Base-by-base conservation (phyloP, 306 rosid genomes). In the Comarum palustre region DNA sequence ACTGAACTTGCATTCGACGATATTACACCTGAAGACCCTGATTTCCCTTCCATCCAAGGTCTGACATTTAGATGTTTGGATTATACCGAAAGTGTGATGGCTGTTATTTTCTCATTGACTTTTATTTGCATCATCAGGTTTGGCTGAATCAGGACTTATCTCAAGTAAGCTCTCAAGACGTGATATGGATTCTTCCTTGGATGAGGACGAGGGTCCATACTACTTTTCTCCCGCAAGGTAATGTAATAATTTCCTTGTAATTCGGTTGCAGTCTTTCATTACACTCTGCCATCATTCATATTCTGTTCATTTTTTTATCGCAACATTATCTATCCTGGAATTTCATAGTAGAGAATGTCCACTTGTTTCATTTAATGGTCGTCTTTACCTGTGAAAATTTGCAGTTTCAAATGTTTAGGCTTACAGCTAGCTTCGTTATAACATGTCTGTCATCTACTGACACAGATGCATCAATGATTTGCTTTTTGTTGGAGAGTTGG, bases 101-200 rank as follows among this genome's bases (percentile, higher is more conserved):
- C 46, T 31, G 42, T 43, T n/a, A 17, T 71, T 39, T 27, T 11
- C 29, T 63, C 41, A 65, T 47, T 50, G 66, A 34, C 25, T 43
- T 65, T 77, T 70, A 50, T 58, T 52, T 74, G 54, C 48, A 74
- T 82, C 80, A 73, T 65, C 85, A 95, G 99, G 99, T 80, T 88
- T 95, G 89, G 99, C 99, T 65, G 99, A 95, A 87, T 96, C 97
- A 57, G 99, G 97, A 78, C 96, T 95, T 73, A 90, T 95, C 50
- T 91, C 88, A 73, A 95, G 99, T 87, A 95, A 79, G 86, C 96
- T 95, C 79, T 95, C 99, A 66, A 85, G 89, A 76, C 50, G 54
- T 66, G 99, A 95, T 82, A 76, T 78, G 82, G 83, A 76, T 71
- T 83, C 89, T 66, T 80, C 96, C 24, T 69, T 77, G 15, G 92